Percentiles rank a stretch among this genome's conserved stretches.
Evolutionary conservation across 1,139 yeast species (phyloP).

Genomic region (Blastobotrys illinoisensis): DNA sequence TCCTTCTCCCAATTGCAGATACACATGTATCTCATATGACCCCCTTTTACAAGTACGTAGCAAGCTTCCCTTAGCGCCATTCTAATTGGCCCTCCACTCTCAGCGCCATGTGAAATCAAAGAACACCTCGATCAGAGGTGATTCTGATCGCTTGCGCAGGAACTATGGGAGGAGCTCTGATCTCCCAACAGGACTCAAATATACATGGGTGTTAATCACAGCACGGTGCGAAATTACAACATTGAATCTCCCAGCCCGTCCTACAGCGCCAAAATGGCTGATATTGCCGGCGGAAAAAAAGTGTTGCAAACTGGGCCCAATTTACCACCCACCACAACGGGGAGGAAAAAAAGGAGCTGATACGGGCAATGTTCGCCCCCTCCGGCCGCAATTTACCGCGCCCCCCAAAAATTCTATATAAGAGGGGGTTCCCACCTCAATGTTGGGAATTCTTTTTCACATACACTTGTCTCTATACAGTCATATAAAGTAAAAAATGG

Average conservation of each 20-base stretch:
- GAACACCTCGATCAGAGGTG: neutral
- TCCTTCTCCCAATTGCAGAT: too few relatives aligned
- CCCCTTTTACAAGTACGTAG: neutral
- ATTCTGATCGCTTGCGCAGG: neutral
- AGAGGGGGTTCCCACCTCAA: neutral
- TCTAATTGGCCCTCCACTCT: neutral
- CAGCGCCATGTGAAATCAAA: neutral
- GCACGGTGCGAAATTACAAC: neutral
- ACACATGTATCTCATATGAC: neutral
- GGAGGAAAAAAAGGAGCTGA: neutral
- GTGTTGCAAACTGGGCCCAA: neutral
- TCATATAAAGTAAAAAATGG: slow-evolving; percentile 46
- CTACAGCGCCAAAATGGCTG: neutral
- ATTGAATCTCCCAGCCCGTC: neutral
- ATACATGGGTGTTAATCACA: neutral
- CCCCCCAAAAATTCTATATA: neutral
- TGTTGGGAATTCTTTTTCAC: neutral
- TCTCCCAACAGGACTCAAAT: neutral
- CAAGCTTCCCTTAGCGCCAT: neutral
- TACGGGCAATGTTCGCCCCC: neutral
- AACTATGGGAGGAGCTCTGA: neutral
- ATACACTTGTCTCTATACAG: neutral
- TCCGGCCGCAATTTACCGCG: neutral
- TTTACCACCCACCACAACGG: neutral
- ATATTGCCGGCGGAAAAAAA: neutral